Percentiles rank a stretch among this genome's conserved stretches.
These are phyloP conservation scores for Meredithiella fracta DNA, from an alignment of 2,329 filamentous ascomycete genomes.

Conservation along the genomic window DNA sequence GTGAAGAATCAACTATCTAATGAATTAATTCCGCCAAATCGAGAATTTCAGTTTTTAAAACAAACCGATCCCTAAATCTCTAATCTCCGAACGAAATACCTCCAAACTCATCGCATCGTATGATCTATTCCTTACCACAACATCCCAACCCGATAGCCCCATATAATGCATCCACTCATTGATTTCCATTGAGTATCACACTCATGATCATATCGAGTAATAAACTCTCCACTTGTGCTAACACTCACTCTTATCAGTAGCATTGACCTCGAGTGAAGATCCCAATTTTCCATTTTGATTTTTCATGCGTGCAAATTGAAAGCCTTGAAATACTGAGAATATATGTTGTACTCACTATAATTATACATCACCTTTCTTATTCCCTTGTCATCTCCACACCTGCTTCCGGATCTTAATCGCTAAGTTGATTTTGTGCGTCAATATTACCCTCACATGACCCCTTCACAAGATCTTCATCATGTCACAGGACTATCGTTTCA, in stretches of 20 bases:
- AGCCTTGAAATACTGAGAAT: not conserved
- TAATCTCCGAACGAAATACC: too few species aligned
- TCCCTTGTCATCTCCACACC: not conserved
- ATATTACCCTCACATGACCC: too few species aligned
- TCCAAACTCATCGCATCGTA: too few species aligned
- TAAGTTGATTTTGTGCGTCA: too few species aligned
- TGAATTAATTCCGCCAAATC: too few species aligned
- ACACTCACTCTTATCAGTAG: not conserved
- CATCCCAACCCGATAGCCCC: not conserved
- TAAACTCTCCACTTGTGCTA: not conserved
- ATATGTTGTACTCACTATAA: not conserved
- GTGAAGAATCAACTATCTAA: too few species aligned
- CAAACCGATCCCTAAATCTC: too few species aligned
- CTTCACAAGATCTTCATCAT: too few species aligned
- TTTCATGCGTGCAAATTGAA: not conserved
- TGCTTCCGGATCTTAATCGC: too few species aligned
- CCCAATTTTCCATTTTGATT: not conserved
- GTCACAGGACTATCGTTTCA: not conserved
- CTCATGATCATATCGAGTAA: constrained; percentile 4
- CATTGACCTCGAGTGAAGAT: not conserved
- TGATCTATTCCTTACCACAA: too few species aligned
- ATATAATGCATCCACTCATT: not conserved
- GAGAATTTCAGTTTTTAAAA: too few species aligned
- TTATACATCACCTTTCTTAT: not conserved
- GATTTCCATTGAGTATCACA: constrained; percentile 10